phyloP scores from a whole-genome alignment of 2,329 filamentous ascomycete genomes.

The Diaporthe ampelina region DNA sequence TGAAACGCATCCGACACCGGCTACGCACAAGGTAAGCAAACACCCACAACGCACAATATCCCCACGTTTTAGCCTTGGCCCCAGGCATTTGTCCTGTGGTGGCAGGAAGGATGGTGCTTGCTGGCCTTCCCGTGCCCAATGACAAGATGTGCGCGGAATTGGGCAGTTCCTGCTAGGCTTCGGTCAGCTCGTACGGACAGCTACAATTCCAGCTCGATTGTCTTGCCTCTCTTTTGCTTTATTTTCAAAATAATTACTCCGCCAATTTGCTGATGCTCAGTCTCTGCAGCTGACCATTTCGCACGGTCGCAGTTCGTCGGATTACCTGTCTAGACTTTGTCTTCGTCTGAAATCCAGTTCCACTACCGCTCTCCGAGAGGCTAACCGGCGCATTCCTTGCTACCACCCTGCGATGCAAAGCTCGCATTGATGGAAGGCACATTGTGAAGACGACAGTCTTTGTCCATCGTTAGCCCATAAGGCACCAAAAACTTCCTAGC shows the following conservation, averaged over 20 bases:
- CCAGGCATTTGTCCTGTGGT: not conserved
- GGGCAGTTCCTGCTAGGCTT: not conserved
- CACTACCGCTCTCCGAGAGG: not conserved
- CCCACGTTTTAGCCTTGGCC: constrained; percentile 26
- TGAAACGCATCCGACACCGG: constrained; percentile 45
- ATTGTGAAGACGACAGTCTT: constrained; percentile 27
- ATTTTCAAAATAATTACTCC: not conserved
- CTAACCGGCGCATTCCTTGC: not conserved
- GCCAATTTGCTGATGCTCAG: not conserved
- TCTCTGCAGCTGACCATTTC: constrained; percentile 5
- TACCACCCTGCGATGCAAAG: constrained; percentile 18
- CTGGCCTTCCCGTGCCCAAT: not conserved
- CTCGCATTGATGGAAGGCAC: constrained; percentile 34
- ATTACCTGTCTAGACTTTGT: not conserved
- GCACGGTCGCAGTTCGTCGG: constrained; percentile 21
- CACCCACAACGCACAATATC: constrained; percentile 5
- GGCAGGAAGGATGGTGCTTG: constrained; percentile 15
- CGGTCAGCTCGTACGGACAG: not conserved
- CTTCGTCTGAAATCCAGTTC: constrained; percentile 9
- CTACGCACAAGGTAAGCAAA: constrained; percentile 39
- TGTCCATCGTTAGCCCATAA: constrained; percentile 3
- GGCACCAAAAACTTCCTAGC: constrained; percentile 1
- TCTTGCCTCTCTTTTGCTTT: not conserved
- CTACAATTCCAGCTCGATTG: constrained; percentile 7
- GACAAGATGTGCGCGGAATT: not conserved